Evolutionary conservation across 768 basidiomycete species (phyloP), one percentile per base, ranked within the genome.

Genomic region (Neoboletus subvelutipes): DNA sequence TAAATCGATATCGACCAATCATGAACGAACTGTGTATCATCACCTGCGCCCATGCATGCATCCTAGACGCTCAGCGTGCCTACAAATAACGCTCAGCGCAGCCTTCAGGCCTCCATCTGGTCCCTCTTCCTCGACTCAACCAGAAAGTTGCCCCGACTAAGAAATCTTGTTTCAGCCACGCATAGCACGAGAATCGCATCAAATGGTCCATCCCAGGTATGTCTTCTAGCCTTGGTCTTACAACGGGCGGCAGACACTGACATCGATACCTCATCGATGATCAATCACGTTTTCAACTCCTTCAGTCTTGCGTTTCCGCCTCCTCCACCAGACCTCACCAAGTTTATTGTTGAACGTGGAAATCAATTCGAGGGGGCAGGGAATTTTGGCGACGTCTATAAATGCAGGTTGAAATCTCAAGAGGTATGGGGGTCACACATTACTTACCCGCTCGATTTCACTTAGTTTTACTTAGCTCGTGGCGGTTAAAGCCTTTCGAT

Each of bases 401-500:
- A 26, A 29, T 50, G 54, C 9, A 9, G 5, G 34, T 11, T 11
- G 17, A 22, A 9, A 4, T 10, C 5, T 9, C 4, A 18, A 12
- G 20, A 17, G 17, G 53, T 54, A 54, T 9, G 28, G 24, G 31
- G 3, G 37, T 5, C 4, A 11, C 18, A 2, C n/a, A 28, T n/a
- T 37, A 13, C 52, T 10, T 22, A 29, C 28, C 28, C 7, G 5
- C 28, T 29, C 28, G 4, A 29, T 29, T 29, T 29, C 28, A 29
- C 8, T 13, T 5, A 12, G 20, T 1, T 41, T 41, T 20, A 17
- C 20, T 22, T 10, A 41, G 54, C 4, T 29, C 28, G 54, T 55
- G 4, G 54, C 39, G 2, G 47, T 55, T 8, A 55, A 55, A 50
- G 46, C 47, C 11, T 50, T 55, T 26, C 54, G 47, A 41, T 50